phyloP scores from a whole-genome alignment of 2,329 filamentous ascomycete genomes.

The Coniochaeta sp. region DNA sequence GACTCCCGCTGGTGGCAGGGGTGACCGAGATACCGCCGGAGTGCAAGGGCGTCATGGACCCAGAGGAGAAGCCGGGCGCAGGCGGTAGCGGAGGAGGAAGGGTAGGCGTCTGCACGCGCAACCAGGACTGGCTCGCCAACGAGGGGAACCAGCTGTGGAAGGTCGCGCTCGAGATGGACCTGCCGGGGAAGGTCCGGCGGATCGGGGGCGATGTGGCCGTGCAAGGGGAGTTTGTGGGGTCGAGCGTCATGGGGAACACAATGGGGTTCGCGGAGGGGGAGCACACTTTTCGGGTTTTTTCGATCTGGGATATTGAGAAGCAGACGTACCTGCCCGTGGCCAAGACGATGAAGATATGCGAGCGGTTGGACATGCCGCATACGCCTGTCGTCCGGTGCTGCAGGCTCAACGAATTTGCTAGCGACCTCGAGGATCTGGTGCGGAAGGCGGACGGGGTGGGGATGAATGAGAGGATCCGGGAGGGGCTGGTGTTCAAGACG shows the following conservation, averaged over 20 bases:
- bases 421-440: slow-evolving; percentile 15
- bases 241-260: slow-evolving; percentile 17
- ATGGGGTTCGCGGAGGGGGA: slow-evolving; percentile 16
- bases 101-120: slow-evolving; percentile 15
- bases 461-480: slow-evolving; percentile 13
- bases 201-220: slow-evolving; percentile 18
- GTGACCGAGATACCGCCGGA: slow-evolving; percentile 10
- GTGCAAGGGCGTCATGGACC: neutral
- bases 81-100: slow-evolving; percentile 6
- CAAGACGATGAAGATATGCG: slow-evolving; percentile 8
- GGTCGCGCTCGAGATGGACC: slow-evolving; percentile 12
- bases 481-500: slow-evolving; percentile 22
- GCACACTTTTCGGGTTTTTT: slow-evolving; percentile 19
- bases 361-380: slow-evolving; percentile 12
- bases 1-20: slow-evolving; percentile 13
- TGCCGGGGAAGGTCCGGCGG: slow-evolving; percentile 14
- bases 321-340: slow-evolving; percentile 10
- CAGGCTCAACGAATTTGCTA: slow-evolving; percentile 8
- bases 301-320: slow-evolving; percentile 18
- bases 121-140: slow-evolving; percentile 12
- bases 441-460: slow-evolving; percentile 19
- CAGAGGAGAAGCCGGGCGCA: slow-evolving; percentile 4
- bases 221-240: slow-evolving; percentile 22
- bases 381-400: slow-evolving; percentile 13
- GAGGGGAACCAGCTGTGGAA: slow-evolving; percentile 16